phyloP scores from a whole-genome alignment of 169 alveolate genomes.

The Blepharisma undulans region DNA sequence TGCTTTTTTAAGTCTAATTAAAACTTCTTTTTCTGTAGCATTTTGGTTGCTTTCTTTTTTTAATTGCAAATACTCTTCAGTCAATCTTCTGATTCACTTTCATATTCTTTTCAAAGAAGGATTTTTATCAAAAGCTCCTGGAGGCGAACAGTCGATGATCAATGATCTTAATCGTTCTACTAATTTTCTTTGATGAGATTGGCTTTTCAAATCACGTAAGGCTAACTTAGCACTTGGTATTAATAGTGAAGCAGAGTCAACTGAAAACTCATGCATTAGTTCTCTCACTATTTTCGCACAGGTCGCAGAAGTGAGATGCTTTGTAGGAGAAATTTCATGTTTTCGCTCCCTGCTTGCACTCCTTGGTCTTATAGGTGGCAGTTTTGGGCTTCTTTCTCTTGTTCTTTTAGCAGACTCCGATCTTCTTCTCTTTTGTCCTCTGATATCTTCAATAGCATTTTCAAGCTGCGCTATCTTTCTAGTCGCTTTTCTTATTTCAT shows the following conservation, averaged over 20 bases:
- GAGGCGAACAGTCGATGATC: constrained; percentile 35
- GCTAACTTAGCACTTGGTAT: not conserved
- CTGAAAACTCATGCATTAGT: not conserved
- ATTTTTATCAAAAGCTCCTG: not conserved
- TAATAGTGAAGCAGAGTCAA: not conserved
- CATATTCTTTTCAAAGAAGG: constrained; percentile 26
- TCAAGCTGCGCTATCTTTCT: not conserved
- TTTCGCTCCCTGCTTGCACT: not conserved
- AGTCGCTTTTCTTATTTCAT: not conserved
- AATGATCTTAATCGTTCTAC: not conserved
- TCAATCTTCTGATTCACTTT: constrained; percentile 18
- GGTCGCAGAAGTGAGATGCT: not conserved
- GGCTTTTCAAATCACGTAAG: not conserved
- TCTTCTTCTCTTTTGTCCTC: not conserved
- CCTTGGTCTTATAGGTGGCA: not conserved
- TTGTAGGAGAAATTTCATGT: not conserved
- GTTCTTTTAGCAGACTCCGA: not conserved
- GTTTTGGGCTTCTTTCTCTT: not conserved
- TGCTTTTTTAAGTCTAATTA: not conserved
- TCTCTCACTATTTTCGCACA: not conserved
- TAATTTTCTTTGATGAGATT: not conserved
- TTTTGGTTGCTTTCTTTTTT: not conserved
- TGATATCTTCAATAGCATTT: not conserved
- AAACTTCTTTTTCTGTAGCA: not conserved
- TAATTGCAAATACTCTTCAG: constrained; percentile 23